phyloP scores from a whole-genome alignment of 805 yeast genomes.

The Ogataea trehaloabstinens region DNA sequence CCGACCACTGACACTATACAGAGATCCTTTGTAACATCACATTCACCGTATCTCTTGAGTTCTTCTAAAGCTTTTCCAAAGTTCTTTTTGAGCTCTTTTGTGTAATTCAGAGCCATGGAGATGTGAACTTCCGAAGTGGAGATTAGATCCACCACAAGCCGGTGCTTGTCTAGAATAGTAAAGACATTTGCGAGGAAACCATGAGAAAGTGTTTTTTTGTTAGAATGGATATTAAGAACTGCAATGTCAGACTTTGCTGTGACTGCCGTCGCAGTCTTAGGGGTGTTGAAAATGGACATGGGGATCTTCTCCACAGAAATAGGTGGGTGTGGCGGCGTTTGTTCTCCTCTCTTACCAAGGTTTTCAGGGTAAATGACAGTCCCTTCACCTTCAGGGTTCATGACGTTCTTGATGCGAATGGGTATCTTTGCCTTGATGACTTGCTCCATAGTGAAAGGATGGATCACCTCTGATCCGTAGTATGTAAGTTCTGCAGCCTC shows the following conservation, averaged over 20 bases:
- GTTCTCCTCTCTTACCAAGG: conserved; percentile 78
- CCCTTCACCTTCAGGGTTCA: conserved; percentile 89
- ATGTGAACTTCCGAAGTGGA: conserved; percentile 98
- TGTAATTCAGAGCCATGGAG: conserved; percentile 92
- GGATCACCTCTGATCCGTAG: conserved; percentile 97
- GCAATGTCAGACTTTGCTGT: conserved; percentile 92
- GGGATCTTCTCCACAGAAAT: conserved; percentile 58
- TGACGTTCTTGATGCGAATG: conserved; percentile 93
- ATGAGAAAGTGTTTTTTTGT: conserved; percentile 87
- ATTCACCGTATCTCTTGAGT: conserved; percentile 76
- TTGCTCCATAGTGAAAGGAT: conserved; percentile 99
- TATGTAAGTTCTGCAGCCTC: conserved; percentile 98
- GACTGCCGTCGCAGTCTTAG: conserved; percentile 87
- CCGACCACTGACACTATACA: conserved; percentile 94
- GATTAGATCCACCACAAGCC: conserved; percentile 89
- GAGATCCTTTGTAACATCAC: conserved; percentile 83
- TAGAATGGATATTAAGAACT: conserved; percentile 90
- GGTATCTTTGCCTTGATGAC: conserved; percentile 95
- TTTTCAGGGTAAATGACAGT: conserved; percentile 93
- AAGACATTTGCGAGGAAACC: conserved; percentile 93
- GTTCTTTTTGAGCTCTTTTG: conserved; percentile 53
- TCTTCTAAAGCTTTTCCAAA: conserved; percentile 75
- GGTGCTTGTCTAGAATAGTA: conserved; percentile 77
- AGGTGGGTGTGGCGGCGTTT: conserved; percentile 95
- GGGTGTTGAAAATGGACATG: conserved; percentile 39